Evolutionary conservation across 257 asterid species (phyloP).

Genomic region (Ligustrum vulgare): DNA sequence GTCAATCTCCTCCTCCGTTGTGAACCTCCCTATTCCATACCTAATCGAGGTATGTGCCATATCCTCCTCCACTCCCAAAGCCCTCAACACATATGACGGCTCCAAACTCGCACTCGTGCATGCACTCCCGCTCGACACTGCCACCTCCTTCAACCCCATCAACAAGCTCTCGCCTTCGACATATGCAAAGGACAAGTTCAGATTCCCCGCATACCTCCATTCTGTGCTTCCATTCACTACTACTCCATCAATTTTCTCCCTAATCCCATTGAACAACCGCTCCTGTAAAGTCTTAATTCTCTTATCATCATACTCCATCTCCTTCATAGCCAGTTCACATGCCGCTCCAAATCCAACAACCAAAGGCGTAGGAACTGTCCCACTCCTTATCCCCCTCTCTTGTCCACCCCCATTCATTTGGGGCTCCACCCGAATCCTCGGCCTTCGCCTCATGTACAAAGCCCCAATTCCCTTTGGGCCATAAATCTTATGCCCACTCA

Average conservation of each 20-base stretch:
- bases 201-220: slow-evolving; percentile 77
- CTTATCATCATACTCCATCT: slow-evolving; percentile 81
- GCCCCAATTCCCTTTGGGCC: slow-evolving; percentile 98
- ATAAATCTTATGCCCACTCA: slow-evolving; percentile 95
- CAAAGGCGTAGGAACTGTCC: slow-evolving; percentile 91
- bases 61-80: slow-evolving; percentile 96
- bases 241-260: slow-evolving; percentile 68
- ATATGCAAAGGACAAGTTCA: slow-evolving; percentile 90
- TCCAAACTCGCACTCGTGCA: slow-evolving; percentile 98
- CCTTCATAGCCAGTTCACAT: slow-evolving; percentile 87
- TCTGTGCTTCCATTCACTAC: slow-evolving; percentile 93
- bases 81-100: slow-evolving; percentile 95
- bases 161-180: slow-evolving; percentile 98
- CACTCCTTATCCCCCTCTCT: slow-evolving; percentile 98
- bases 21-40: slow-evolving; percentile 96
- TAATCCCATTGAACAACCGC: slow-evolving; percentile 69
- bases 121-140: slow-evolving; percentile 97
- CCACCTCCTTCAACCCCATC: slow-evolving; percentile 98
- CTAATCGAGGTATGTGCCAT: slow-evolving; percentile 98
- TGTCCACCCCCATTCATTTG: slow-evolving; percentile 99
- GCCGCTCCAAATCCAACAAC: slow-evolving; percentile 97
- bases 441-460: slow-evolving; percentile 86
- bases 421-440: slow-evolving; percentile 91
- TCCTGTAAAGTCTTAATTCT: slow-evolving; percentile 67
- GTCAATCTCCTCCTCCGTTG: slow-evolving; percentile 89